Percentiles rank a stretch among this genome's conserved stretches.
Conservation (phyloP, 2,329 filamentous ascomycete genomes). For the Aspergillus phoenicis region DNA sequence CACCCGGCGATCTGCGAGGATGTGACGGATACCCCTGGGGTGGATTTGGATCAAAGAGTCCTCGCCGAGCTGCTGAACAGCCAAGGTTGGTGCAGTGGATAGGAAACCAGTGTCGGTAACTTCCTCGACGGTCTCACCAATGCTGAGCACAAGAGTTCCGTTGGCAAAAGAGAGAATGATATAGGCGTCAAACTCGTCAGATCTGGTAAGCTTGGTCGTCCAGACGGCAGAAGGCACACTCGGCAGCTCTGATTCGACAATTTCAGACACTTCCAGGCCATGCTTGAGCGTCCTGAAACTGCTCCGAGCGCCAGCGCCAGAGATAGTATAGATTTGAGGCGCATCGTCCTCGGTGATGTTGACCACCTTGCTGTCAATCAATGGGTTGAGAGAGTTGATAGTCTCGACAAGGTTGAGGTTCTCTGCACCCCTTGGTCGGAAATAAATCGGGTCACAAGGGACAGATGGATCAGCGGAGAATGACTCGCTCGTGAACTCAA, state of each 20-base stretch:
- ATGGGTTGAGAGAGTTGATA: conserved; percentile 84
- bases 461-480: conserved; percentile 75
- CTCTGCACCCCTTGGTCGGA: conserved; percentile 75
- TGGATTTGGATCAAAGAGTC: conserved; percentile 93
- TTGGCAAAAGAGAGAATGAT: conserved; percentile 94
- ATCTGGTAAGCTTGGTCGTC: conserved; percentile 83
- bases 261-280: conserved; percentile 88
- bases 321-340: conserved; percentile 92
- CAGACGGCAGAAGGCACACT: conserved; percentile 89
- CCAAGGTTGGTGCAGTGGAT: conserved; percentile 82
- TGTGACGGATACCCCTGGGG: conserved; percentile 92
- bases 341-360: conserved; percentile 92
- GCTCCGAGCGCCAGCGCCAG: conserved; percentile 84
- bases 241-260: conserved; percentile 90
- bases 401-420: conserved; percentile 84
- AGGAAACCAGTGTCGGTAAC: conserved; percentile 92
- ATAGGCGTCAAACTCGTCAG: conserved; percentile 87
- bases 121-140: conserved; percentile 95
- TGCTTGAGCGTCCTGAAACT: conserved; percentile 91
- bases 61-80: conserved; percentile 91
- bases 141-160: conserved; percentile 86
- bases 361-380: conserved; percentile 87
- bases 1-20: conserved; percentile 72
- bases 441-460: conserved; percentile 77
- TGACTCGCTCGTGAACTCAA: conserved; percentile 80